Conservation (phyloP, 73 alveolate genomes). For the Tetrahymena borealis region DNA sequence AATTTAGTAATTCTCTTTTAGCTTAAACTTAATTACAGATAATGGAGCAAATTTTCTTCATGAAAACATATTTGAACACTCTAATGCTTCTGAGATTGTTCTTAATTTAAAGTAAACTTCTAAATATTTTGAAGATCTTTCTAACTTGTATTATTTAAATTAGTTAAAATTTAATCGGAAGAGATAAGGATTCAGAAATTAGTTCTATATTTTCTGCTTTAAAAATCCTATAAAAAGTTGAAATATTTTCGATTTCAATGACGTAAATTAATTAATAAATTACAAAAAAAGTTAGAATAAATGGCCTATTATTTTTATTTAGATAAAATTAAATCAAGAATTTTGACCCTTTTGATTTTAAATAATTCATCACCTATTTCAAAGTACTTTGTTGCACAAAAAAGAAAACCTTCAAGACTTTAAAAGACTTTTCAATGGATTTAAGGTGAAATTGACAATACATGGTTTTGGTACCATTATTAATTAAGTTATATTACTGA, state of each 20-base stretch:
- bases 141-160: no score
- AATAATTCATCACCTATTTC: not conserved
- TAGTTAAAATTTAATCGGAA: not conserved
- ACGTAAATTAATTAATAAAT: not conserved
- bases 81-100: not conserved
- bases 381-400: not conserved
- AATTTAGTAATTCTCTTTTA: not conserved
- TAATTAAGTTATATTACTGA: not conserved
- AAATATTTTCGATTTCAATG: not conserved
- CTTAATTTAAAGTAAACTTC: not conserved
- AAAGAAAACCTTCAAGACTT: not conserved
- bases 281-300: no score
- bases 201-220: not conserved
- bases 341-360: not conserved
- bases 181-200: not conserved
- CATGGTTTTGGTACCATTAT: not conserved
- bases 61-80: not conserved
- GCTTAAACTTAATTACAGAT: not conserved
- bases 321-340: not conserved
- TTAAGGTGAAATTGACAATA: not conserved
- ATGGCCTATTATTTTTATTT: not conserved
- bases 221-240: not conserved
- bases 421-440: not conserved
- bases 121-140: no score
- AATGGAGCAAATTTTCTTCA: not conserved